Base-by-base conservation (phyloP, 2,329 filamentous ascomycete genomes). In the Trichoderma simmonsii region DNA sequence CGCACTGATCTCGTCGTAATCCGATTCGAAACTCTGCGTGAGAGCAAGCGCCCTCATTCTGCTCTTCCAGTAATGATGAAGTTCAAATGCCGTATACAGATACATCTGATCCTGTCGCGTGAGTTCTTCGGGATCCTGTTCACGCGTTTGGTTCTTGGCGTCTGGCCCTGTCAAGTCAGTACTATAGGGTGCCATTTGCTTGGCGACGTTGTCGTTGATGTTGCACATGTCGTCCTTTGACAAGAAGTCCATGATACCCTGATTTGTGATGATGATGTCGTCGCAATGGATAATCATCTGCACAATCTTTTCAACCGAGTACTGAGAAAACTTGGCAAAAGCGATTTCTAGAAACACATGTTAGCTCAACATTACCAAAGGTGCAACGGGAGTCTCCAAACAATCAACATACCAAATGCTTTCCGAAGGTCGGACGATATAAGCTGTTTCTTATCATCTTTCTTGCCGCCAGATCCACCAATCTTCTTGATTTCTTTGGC, bases 21-120 rank as follows among this genome's bases (percentile, higher is more conserved):
- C 96, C 5, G 84, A 73, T 82, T 98, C 95, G 77, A 89, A 98
- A 66, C 88, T 95, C 77, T 91, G 90, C 5, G 94, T 98, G 75
- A 98, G 85, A 3, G 91, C 88, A 75, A 99, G 87, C 48, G 96
- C 96, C 76, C 96, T 90, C 91, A 98, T 98, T 81, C 96, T 91
- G 73, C 93, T 94, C 86, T 97, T 98, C 96, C 96, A 99, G 84
- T 99, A 99, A 80, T 98, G 95, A 76, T 97, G 94, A 75, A 98
- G 85, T 81, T 99, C 96, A 78, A 92, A 98, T 1, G 95, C 93
- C 5, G 96, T 98, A 80, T 92, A 93, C 30, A 99, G 86, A 80
- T 95, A 99, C 71, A 99, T 93, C 82, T 98, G 95, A 83, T 99
- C 96, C 81, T 98, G 94, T 74, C 95, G 88, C 3, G 95, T 98